phyloP scores from a whole-genome alignment of 352 stramenopile species.

The Paralagenidium karlingii region DNA sequence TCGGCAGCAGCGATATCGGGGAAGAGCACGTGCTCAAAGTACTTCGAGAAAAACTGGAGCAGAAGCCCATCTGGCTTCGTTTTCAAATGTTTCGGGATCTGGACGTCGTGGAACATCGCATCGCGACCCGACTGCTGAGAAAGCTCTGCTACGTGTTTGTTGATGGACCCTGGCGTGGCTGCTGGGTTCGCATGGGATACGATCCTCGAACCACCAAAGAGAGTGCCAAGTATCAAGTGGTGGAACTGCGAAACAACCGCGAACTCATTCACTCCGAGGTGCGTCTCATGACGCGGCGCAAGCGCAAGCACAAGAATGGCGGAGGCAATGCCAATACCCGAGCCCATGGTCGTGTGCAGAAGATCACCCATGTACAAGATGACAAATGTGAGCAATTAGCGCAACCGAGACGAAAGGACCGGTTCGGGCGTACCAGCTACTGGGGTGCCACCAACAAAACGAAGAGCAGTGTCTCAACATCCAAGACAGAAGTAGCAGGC shows the following conservation, averaged over 20 bases:
- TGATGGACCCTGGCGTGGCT: slow-evolving; percentile 66
- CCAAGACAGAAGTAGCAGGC: background rate
- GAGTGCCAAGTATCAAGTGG: slow-evolving; percentile 51
- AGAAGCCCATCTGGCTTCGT: slow-evolving; percentile 65
- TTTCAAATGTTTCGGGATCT: slow-evolving; percentile 55
- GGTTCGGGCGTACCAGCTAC: too few relatives aligned
- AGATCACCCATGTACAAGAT: background rate
- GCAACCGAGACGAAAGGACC: too few relatives aligned
- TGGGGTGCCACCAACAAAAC: too few relatives aligned
- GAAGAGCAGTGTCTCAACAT: too few relatives aligned
- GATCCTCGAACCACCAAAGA: slow-evolving; percentile 33
- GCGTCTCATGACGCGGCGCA: too few relatives aligned
- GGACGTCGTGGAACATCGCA: slow-evolving; percentile 41
- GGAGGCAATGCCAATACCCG: background rate
- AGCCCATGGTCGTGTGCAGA: background rate
- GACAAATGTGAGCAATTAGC: background rate
- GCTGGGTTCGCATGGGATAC: slow-evolving; percentile 75
- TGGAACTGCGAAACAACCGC: slow-evolving; percentile 70
- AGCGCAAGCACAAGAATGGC: too few relatives aligned
- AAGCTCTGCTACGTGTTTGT: slow-evolving; percentile 79
- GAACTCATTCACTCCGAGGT: slow-evolving; percentile 73
- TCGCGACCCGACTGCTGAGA: slow-evolving; percentile 38
- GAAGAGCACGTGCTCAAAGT: slow-evolving; percentile 51
- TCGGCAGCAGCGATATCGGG: slow-evolving; percentile 40
- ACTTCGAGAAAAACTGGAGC: slow-evolving; percentile 33